Conservation (phyloP, 331 rosid genomes). For the Quercus phellos region DNA sequence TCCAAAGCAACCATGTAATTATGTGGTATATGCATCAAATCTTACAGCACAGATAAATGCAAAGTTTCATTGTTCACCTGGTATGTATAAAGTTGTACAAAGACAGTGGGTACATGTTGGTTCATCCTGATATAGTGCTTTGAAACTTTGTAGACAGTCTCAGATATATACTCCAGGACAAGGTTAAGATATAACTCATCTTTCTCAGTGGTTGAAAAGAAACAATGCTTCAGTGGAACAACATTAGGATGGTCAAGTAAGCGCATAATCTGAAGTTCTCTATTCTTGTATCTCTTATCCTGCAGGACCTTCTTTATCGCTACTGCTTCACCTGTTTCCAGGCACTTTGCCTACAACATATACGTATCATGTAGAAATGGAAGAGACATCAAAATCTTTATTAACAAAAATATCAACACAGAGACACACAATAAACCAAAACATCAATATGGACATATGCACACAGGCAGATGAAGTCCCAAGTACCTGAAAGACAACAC, state of each 20-base stretch:
- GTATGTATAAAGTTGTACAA: constrained; percentile 69
- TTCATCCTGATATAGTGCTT: constrained; percentile 58
- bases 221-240: constrained; percentile 68
- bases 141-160: constrained; percentile 77
- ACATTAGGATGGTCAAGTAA: constrained; percentile 73
- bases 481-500: constrained; percentile 88
- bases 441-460: not conserved
- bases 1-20: not conserved
- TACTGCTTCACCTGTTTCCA: constrained; percentile 78
- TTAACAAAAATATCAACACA: not conserved
- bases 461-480: constrained; percentile 10
- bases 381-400: not conserved
- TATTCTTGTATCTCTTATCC: constrained; percentile 87
- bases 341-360: constrained; percentile 65
- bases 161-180: constrained; percentile 75
- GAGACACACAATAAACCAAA: constrained; percentile 9
- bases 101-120: constrained; percentile 62
- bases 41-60: not conserved
- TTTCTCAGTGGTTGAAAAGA: constrained; percentile 81
- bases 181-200: constrained; percentile 90
- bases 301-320: constrained; percentile 90
- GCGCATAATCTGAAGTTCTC: constrained; percentile 88
- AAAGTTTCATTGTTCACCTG: constrained; percentile 46
- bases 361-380: not conserved
- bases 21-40: not conserved